Evolutionary conservation across 2,329 filamentous ascomycete genomes (phyloP), one percentile per base, ranked within the genome.

Genomic region (Trichoderma harzianum): DNA sequence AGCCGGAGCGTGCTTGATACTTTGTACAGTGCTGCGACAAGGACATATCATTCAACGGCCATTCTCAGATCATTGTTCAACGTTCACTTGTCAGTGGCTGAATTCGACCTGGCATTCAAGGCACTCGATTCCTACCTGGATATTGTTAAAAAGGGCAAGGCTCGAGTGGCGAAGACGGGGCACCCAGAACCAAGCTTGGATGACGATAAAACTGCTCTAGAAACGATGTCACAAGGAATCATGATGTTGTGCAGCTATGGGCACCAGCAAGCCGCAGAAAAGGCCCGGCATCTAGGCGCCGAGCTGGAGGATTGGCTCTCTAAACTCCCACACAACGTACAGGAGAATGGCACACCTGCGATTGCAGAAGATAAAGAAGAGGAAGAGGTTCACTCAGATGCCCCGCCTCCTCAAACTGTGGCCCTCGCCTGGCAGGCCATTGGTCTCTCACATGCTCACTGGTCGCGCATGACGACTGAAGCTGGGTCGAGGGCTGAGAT

Each of bases 31-130:
- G 93, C 95, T 26, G 93, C 95, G 8, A 94, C 92, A 11, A 97
- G 96, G 81, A 97, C 95, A 0, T 99, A 96, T 78, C 96, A 99
- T 81, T 99, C 96, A 1, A 97, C 95, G 1, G 85, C 94, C 11
- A 93, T 98, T 73, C 84, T 99, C 34, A 88, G 95, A 72, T 89
- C 95, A 77, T 86, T 99, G 0, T 98, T 98, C 79, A 91, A 90
- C 12, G 92, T 97, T 2, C 96, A 99, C 80, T 86, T 95, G 21
- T 89, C 94, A 3, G 86, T 98, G 21, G 94, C 94, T 10, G 95
- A 99, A 76, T 98, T 98, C 75, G 93, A 97, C 70, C 84, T 98
- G 63, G 95, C 95, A 1, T 91, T 97, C 80, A 94, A 94, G 78
- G 93, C 96, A 0, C 93, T 98, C 74, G 92, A 97, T 79, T 95